phyloP scores from a whole-genome alignment of 1,284 basidiomycete genomes.

The Cryptococcus sp. region DNA sequence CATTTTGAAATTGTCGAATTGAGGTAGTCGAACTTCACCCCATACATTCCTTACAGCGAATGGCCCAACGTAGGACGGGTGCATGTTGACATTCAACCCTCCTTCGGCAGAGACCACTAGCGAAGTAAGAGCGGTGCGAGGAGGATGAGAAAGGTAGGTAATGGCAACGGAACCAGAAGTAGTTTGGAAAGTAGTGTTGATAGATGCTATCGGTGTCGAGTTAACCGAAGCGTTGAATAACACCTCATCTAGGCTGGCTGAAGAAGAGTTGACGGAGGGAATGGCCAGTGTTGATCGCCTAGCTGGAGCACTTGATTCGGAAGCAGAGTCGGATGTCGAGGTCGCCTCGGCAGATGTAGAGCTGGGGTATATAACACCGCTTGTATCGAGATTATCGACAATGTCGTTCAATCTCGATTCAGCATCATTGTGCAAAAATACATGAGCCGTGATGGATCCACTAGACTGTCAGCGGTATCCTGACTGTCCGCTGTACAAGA shows the following conservation, averaged over 20 bases:
- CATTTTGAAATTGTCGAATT: neutral
- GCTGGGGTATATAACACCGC: slow-evolving; percentile 2
- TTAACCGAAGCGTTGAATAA: neutral
- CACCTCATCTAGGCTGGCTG: neutral
- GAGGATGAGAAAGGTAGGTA: slow-evolving; percentile 39
- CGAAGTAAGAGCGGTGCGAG: slow-evolving; percentile 26
- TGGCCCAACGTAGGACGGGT: slow-evolving; percentile 44
- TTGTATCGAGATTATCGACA: slow-evolving; percentile 5
- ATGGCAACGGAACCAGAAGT: slow-evolving; percentile 38
- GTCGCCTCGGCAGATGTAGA: neutral
- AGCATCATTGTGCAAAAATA: slow-evolving; percentile 30
- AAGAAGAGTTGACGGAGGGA: neutral
- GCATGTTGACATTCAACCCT: slow-evolving; percentile 32
- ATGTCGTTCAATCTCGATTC: slow-evolving; percentile 5
- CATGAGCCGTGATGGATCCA: slow-evolving; percentile 34
- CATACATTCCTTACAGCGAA: slow-evolving; percentile 36
- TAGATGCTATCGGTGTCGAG: slow-evolving; percentile 13
- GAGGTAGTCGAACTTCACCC: slow-evolving; percentile 32
- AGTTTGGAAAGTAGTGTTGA: slow-evolving; percentile 38
- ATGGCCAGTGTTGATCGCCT: neutral
- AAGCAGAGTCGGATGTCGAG: neutral
- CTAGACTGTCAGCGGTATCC: slow-evolving; percentile 5
- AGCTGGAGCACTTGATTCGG: slow-evolving; percentile 1
- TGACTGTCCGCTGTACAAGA: neutral
- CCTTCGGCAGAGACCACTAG: slow-evolving; percentile 31